phyloP scores from a whole-genome alignment of 2,329 filamentous ascomycete genomes.

The Fusarium sp. region DNA sequence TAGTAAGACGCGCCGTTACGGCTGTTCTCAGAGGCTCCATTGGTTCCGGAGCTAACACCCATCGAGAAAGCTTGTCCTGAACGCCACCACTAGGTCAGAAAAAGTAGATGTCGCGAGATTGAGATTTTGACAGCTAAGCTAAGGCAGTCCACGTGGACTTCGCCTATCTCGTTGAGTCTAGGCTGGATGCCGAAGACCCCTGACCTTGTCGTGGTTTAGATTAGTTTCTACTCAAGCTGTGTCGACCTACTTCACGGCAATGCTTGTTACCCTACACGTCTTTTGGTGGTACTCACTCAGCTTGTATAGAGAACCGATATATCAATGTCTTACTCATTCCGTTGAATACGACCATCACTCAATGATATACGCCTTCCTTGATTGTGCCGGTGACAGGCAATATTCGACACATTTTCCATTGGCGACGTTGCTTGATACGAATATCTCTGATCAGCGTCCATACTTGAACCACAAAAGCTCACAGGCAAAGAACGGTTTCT shows the following conservation, averaged over 20 bases:
- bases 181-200: not conserved
- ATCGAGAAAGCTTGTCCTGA: not conserved
- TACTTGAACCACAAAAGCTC: too few relatives aligned
- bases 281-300: not conserved
- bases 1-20: not conserved
- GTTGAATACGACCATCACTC: not conserved
- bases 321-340: not conserved
- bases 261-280: not conserved
- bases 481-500: too few relatives aligned
- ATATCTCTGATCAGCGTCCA: too few relatives aligned
- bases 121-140: not conserved
- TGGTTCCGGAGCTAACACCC: not conserved
- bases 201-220: not conserved
- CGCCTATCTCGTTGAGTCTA: not conserved
- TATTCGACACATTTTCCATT: not conserved
- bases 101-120: not conserved
- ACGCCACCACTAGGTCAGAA: constrained; percentile 1
- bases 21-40: not conserved
- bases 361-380: not conserved
- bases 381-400: not conserved
- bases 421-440: too few relatives aligned
- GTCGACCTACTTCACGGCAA: not conserved
- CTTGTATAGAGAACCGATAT: not conserved
- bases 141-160: not conserved
- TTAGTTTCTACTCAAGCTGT: not conserved